These are phyloP conservation scores for Cordyceps javanica DNA, from an alignment of 2,329 filamentous ascomycete species.

Conservation along the genomic window DNA sequence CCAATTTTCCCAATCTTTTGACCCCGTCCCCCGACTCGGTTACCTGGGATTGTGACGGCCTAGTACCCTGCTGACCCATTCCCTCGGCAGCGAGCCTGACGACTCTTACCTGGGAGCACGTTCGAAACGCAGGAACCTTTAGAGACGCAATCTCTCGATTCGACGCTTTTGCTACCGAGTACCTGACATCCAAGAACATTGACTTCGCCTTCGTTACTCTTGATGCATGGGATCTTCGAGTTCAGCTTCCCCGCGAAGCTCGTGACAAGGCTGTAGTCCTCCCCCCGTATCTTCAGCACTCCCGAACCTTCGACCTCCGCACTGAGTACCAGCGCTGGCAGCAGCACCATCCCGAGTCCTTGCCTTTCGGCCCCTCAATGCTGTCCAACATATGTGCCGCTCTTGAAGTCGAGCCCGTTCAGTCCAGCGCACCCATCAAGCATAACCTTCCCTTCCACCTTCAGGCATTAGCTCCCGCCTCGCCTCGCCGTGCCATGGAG, in stretches of 20 bases:
- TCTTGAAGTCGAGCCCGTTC: conserved; percentile 94
- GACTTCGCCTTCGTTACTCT: conserved; percentile 98
- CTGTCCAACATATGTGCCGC: conserved; percentile 97
- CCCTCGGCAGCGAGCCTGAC: conserved; percentile 75
- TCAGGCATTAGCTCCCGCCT: conserved; percentile 90
- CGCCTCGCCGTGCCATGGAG: conserved; percentile 93
- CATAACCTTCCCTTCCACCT: conserved; percentile 97
- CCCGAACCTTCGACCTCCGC: conserved; percentile 90
- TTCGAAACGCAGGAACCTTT: conserved; percentile 94
- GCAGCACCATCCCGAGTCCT: conserved; percentile 93
- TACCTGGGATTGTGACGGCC: neutral
- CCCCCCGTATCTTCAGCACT: conserved; percentile 95
- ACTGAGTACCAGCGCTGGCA: conserved; percentile 99
- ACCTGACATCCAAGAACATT: conserved; percentile 82
- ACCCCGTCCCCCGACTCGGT: conserved; percentile 11
- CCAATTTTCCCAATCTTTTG: conserved; percentile 10
- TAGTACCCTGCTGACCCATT: conserved; percentile 10
- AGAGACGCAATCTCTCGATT: conserved; percentile 94
- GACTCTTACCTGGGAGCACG: conserved; percentile 97
- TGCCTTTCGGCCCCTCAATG: conserved; percentile 93
- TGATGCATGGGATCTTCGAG: conserved; percentile 96
- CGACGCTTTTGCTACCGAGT: conserved; percentile 87
- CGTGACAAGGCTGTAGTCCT: conserved; percentile 97
- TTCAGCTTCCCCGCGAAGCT: conserved; percentile 94
- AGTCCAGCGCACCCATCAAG: conserved; percentile 96